Conservation (phyloP, 2,329 filamentous ascomycete species). For the Aspergillus sp. region DNA sequence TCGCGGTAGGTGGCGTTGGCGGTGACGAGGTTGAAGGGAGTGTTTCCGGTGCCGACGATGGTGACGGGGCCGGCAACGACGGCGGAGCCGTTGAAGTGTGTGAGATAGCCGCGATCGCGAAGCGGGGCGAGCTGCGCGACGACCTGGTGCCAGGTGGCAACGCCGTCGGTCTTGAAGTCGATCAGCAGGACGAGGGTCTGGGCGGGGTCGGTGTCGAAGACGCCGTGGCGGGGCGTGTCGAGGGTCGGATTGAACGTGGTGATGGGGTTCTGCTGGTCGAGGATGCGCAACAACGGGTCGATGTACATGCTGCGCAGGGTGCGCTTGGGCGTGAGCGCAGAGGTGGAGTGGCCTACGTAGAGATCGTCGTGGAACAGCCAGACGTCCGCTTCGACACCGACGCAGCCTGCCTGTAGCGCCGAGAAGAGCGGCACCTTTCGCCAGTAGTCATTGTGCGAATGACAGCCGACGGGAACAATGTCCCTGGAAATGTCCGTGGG, state of each 20-base stretch:
- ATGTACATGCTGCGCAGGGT: constrained; percentile 54
- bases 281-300: constrained; percentile 49
- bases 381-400: constrained; percentile 57
- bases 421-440: constrained; percentile 53
- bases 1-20: constrained; percentile 50
- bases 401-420: constrained; percentile 54
- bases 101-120: constrained; percentile 49
- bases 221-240: constrained; percentile 39
- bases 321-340: constrained; percentile 44
- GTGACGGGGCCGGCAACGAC: constrained; percentile 48
- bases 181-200: constrained; percentile 53
- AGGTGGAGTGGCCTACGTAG: constrained; percentile 53
- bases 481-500: constrained; percentile 51
- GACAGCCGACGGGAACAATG: constrained; percentile 50
- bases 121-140: constrained; percentile 45
- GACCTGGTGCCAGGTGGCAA: constrained; percentile 37
- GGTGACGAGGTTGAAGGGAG: constrained; percentile 48
- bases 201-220: constrained; percentile 50
- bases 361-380: constrained; percentile 55
- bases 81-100: constrained; percentile 47
- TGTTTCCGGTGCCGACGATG: constrained; percentile 53
- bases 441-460: constrained; percentile 62
- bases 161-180: constrained; percentile 48
- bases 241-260: constrained; percentile 33
- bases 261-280: constrained; percentile 50